phyloP scores from a whole-genome alignment of 108 stramenopile species.

The Skeletonema menzelii region DNA sequence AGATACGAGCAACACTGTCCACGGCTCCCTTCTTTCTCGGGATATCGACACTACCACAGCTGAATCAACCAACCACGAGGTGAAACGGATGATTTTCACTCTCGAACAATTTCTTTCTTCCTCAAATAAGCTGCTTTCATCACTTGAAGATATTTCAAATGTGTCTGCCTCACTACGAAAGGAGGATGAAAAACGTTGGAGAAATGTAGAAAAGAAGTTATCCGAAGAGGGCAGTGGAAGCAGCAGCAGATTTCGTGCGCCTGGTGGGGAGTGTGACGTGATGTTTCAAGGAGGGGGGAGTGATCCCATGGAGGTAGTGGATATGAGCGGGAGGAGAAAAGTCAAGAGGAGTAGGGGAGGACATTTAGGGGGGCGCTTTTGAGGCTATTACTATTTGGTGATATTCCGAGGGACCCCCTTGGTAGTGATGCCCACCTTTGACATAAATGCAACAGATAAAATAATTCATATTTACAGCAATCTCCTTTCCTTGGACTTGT shows the following conservation, averaged over 20 bases:
- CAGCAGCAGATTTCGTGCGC: background rate
- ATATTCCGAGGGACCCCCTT: too few species aligned
- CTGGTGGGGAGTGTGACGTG: background rate
- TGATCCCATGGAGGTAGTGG: slow-evolving; percentile 1
- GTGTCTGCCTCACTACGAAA: background rate
- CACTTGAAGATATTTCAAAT: slow-evolving; percentile 10
- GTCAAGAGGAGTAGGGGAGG: slow-evolving; percentile 38
- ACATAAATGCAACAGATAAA: too few species aligned
- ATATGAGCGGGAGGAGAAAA: slow-evolving; percentile 7
- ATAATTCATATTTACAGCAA: too few species aligned
- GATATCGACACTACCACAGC: slow-evolving; percentile 28
- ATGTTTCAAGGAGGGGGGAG: background rate
- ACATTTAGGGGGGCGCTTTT: background rate
- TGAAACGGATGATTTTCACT: slow-evolving; percentile 12
- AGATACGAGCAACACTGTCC: background rate
- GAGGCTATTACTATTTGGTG: too few species aligned
- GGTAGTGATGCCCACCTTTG: too few species aligned
- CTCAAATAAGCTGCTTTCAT: slow-evolving; percentile 6
- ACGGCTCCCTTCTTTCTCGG: slow-evolving; percentile 34
- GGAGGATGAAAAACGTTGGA: slow-evolving; percentile 25
- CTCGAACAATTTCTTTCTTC: slow-evolving; percentile 14
- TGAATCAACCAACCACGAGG: background rate
- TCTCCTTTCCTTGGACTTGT: too few species aligned
- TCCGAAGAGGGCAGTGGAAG: background rate
- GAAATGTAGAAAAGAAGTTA: background rate